Evolutionary conservation across 2,329 filamentous ascomycete genomes (phyloP), one percentile per base, ranked within the genome.

Genomic region (Diaporthe eres): DNA sequence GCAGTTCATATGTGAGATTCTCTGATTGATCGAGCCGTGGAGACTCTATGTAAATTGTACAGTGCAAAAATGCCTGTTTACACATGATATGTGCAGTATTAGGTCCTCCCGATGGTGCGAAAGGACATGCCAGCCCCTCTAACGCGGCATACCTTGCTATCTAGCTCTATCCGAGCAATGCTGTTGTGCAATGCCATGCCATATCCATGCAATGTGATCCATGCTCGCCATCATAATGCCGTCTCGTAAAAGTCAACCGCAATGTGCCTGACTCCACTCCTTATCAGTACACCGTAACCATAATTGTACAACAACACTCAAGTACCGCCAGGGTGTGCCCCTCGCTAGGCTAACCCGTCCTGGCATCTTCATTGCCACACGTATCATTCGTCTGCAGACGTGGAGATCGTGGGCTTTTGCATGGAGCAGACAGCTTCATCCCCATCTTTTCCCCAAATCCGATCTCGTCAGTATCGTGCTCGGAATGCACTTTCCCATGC

Each of bases 91-190:
- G 6, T 53, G 15, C 22, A 42, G 15, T 70, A 28, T 22, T 25
- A 28, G 13, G 39, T 47, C 15, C 58, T 31, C 31, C 25, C 39
- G 25, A 42, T 5, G 10, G 2, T 12, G 25, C 4, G 17, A 22
- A 28, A 13, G 42, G 28, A 19, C 25, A 49, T 9, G 19, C 28
- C 61, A 34, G 61, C 4, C 44, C 25, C 34, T 19, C 31, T 22
- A 42, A 12, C 15, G 49, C 8, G 47, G 15, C 34, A 15, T 37
- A 39, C n/a, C 65, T 42, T 42, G 65, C 34, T 22, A n/a, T 55
- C 34, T 39, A 70, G 65, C 49, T 70, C 65, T 70, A 55, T 55
- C 49, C 22, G 49, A 55, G 65, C 65, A 42, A 70, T 34, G 49
- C 49, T 31, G 34, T 28, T 39, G 31, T 67, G 31, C 42, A 31